Evolutionary conservation across 805 yeast species (phyloP), one percentile per base, ranked within the genome.

Genomic region (Saccharomyces mikatae): DNA sequence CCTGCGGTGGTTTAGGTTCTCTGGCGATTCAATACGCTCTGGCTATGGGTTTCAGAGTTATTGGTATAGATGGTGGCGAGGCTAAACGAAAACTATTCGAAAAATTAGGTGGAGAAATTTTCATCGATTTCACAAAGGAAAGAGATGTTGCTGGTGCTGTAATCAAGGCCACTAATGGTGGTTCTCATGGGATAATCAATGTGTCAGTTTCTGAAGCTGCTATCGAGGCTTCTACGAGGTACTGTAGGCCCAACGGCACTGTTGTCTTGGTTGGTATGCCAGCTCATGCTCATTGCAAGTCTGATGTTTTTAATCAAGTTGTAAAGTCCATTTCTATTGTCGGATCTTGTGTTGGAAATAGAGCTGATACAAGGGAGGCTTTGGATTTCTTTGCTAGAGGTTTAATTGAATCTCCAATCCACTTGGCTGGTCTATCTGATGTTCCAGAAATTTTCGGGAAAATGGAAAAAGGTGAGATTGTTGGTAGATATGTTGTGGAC

Each of bases 401-500:
- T 58, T 74, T 82, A 68, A 84, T 86, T 69, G 76, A 79, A 70
- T 80, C 88, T 59, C 87, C 89, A 62, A 83, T 87, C 75, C 80
- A 81, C 76, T 68, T 89, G 71, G 89, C 83, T 52, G 89, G 90
- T 55, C 78, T 88, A 65, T 81, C 89, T 55, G 82, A 83, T 66
- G 77, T 87, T 64, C 82, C 87, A 60, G 71, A 70, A 54, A 85
- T 89, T 60, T 89, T 79, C 76, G 78, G 81, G 62, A 77, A 81
- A 71, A 89, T 89, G 96, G 86, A 80, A 72, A 78, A 82, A 74
- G 95, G 95, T 67, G 81, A 86, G 77, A 84, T 89, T 67, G 80
- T 84, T 62, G 96, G 96, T 70, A 82, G 96, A 75, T 84, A 84
- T 72, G 96, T 89, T 56, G 84, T 89, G 64, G 96, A 89, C 78